Percentiles rank a stretch among this genome's conserved stretches.
Conservation (phyloP, 139 green algal species). For the Micromonas commoda region DNA sequence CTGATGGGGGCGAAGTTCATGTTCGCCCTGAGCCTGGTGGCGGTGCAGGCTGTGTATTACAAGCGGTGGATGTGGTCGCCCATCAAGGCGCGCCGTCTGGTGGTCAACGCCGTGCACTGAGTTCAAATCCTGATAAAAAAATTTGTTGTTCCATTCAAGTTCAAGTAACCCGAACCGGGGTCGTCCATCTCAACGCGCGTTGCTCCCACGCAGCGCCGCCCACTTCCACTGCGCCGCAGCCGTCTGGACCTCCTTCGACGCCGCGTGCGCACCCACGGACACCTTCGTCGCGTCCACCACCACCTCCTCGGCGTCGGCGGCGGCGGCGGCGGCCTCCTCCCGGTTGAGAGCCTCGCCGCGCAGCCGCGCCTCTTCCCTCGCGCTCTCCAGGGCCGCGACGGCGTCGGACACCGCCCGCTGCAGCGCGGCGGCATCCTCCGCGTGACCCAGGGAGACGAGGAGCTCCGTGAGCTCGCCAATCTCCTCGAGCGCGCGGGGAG, state of each 20-base stretch:
- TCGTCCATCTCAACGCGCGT: not conserved
- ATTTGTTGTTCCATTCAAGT: not conserved
- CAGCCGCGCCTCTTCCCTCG: slow-evolving; percentile 30
- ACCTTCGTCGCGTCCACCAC: slow-evolving; percentile 5
- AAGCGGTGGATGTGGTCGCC: slow-evolving; percentile 94
- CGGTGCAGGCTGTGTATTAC: slow-evolving; percentile 78
- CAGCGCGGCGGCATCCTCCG: slow-evolving; percentile 55
- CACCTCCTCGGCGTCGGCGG: not conserved
- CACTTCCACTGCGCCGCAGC: slow-evolving; percentile 53
- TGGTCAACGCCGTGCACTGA: slow-evolving; percentile 94
- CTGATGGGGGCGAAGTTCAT: slow-evolving; percentile 96
- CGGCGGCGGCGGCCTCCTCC: not conserved
- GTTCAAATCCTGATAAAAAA: not conserved
- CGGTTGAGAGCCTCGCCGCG: not conserved
- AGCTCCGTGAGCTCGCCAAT: slow-evolving; percentile 63
- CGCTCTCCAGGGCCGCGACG: slow-evolving; percentile 34
- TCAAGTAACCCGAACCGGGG: not conserved
- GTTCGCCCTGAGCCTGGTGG: slow-evolving; percentile 71
- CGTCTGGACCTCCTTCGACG: not conserved
- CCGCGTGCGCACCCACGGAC: slow-evolving; percentile 19
- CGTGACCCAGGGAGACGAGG: slow-evolving; percentile 67
- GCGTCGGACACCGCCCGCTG: slow-evolving; percentile 53
- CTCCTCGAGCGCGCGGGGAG: slow-evolving; percentile 29
- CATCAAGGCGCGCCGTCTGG: slow-evolving; percentile 85
- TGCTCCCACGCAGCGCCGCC: slow-evolving; percentile 44